Conservation (phyloP, 139 green algal genomes). For the Picochlorum sp. region DNA sequence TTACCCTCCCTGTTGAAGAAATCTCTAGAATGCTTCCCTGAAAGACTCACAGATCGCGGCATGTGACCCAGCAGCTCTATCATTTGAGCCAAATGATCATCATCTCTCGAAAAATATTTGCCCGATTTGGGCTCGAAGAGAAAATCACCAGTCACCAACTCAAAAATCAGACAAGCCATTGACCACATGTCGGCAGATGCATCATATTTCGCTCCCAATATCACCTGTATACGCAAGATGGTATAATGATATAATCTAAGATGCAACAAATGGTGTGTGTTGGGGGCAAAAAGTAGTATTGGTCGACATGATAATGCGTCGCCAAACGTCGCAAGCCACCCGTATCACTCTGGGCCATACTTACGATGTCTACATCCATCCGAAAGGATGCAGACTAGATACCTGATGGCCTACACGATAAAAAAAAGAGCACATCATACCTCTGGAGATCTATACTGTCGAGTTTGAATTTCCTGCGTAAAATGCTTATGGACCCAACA, state of each 20-base stretch:
- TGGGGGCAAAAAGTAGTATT: conserved; percentile 15
- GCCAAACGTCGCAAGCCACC: conserved; percentile 29
- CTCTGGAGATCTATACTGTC: conserved; percentile 89
- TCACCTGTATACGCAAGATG: conserved; percentile 41
- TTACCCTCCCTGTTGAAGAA: conserved; percentile 88
- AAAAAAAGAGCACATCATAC: conserved; percentile 16
- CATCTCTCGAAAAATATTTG: conserved; percentile 60
- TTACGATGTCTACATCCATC: conserved; percentile 32
- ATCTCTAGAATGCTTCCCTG: conserved; percentile 65
- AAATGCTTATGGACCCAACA: conserved; percentile 98
- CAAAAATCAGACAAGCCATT: conserved; percentile 94
- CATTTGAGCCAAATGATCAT: conserved; percentile 97
- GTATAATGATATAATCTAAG: background rate
- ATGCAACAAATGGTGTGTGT: background rate
- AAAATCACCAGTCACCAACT: conserved; percentile 95
- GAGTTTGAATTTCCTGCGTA: conserved; percentile 95
- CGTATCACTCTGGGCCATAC: conserved; percentile 25
- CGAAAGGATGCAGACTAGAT: conserved; percentile 29
- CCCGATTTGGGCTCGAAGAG: conserved; percentile 83
- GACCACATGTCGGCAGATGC: conserved; percentile 94
- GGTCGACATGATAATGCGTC: background rate
- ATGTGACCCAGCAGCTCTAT: conserved; percentile 88
- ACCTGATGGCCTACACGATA: conserved; percentile 25
- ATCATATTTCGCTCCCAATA: conserved; percentile 76
- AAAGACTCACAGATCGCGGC: conserved; percentile 58